A percentile compares a stretch with the other conserved stretches of the same genome.
These are phyloP conservation scores for Epicoccum sorghinum DNA, from an alignment of 2,329 filamentous ascomycete species.

Conservation along the genomic window DNA sequence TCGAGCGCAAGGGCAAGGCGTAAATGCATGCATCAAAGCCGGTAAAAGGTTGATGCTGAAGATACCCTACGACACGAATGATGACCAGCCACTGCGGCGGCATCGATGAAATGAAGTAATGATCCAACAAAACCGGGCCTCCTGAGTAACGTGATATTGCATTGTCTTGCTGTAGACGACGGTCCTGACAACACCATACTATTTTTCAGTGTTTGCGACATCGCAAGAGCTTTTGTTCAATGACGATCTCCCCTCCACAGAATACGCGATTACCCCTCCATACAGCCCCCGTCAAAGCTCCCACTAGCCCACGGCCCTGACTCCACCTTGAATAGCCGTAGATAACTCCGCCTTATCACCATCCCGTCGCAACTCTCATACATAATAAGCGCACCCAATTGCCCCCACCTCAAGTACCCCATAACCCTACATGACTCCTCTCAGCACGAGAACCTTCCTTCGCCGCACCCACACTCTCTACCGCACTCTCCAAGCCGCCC, in stretches of 20 bases:
- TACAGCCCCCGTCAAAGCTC: conserved; percentile 7
- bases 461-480: background rate
- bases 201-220: background rate
- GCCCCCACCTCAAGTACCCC: background rate
- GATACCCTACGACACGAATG: conserved; percentile 15
- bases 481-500: conserved; percentile 2
- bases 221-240: background rate
- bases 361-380: too few species aligned
- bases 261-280: conserved; percentile 10
- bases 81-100: conserved; percentile 17
- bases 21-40: conserved; percentile 10
- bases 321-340: conserved; percentile 1
- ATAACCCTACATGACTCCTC: conserved; percentile 15
- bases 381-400: background rate
- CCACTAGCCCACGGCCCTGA: conserved; percentile 5
- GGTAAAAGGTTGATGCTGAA: conserved; percentile 10
- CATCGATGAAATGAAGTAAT: conserved; percentile 16
- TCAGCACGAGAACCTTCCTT: conserved; percentile 11
- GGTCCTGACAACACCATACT: background rate
- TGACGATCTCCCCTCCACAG: conserved; percentile 10
- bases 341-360: background rate
- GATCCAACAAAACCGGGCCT: background rate
- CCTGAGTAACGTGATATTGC: background rate
- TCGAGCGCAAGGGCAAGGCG: conserved; percentile 65
- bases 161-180: background rate